phyloP scores from a whole-genome alignment of 2,329 filamentous ascomycete species.

The Coniochaeta hoffmannii region DNA sequence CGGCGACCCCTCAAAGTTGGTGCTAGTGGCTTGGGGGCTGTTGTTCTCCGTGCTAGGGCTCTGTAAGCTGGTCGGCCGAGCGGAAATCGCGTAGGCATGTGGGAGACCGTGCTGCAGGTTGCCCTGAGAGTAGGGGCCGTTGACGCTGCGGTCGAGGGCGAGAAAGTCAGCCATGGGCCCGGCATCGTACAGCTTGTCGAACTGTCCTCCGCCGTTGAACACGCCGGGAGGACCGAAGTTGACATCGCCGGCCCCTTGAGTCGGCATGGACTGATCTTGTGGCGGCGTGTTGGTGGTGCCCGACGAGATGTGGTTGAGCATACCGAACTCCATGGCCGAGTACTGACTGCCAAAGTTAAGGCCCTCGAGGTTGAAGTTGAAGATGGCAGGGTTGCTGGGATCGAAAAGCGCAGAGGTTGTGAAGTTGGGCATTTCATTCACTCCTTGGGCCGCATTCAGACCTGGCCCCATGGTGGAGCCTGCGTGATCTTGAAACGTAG shows the following conservation, averaged over 20 bases:
- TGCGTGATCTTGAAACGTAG: slow-evolving; percentile 55
- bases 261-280: slow-evolving; percentile 48
- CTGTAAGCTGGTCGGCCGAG: slow-evolving; percentile 53
- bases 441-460: slow-evolving; percentile 41
- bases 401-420: slow-evolving; percentile 62
- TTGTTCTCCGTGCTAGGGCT: slow-evolving; percentile 59
- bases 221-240: slow-evolving; percentile 37
- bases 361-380: slow-evolving; percentile 92
- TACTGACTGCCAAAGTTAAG: slow-evolving; percentile 96
- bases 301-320: slow-evolving; percentile 94
- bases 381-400: slow-evolving; percentile 82
- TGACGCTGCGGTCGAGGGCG: slow-evolving; percentile 40
- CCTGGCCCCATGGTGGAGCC: slow-evolving; percentile 33
- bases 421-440: slow-evolving; percentile 42
- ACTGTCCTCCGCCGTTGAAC: slow-evolving; percentile 45
- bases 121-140: slow-evolving; percentile 44
- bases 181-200: slow-evolving; percentile 42
- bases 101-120: slow-evolving; percentile 56
- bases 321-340: slow-evolving; percentile 89
- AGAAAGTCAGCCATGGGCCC: slow-evolving; percentile 46
- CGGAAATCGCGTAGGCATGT: slow-evolving; percentile 58
- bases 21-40: slow-evolving; percentile 48
- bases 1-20: slow-evolving; percentile 49
- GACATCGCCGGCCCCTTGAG: slow-evolving; percentile 29
- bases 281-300: slow-evolving; percentile 74